These are phyloP conservation scores for Microthyrium microscopicum DNA, from an alignment of 2,329 filamentous ascomycete species.

Conservation along the genomic window DNA sequence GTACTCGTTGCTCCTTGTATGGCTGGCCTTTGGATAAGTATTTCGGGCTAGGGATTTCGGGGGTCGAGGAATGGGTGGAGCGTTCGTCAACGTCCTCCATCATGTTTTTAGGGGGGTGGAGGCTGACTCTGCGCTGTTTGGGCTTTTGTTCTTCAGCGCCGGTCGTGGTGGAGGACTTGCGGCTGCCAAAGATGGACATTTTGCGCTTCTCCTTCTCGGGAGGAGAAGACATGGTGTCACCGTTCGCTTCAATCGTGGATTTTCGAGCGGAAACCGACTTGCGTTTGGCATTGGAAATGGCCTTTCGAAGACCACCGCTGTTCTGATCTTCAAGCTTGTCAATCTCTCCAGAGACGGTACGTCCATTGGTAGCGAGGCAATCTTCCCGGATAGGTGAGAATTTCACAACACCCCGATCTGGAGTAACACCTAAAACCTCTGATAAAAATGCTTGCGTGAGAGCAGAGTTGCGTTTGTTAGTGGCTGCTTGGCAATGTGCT, in stretches of 20 bases:
- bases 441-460: slow-evolving; percentile 61
- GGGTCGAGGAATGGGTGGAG: background rate
- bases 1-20: too few species aligned
- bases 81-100: slow-evolving; percentile 1
- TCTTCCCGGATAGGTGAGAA: slow-evolving; percentile 57
- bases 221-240: slow-evolving; percentile 1
- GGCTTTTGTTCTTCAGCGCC: background rate
- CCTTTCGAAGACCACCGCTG: background rate
- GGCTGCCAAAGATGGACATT: background rate
- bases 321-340: slow-evolving; percentile 19
- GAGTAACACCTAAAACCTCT: slow-evolving; percentile 48
- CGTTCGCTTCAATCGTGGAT: slow-evolving; percentile 3
- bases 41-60: background rate
- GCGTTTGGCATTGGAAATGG: slow-evolving; percentile 7
- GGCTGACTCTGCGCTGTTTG: background rate
- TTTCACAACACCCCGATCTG: slow-evolving; percentile 53
- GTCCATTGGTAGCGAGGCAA: slow-evolving; percentile 53
- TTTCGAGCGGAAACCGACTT: slow-evolving; percentile 5
- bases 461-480: slow-evolving; percentile 67
- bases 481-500: slow-evolving; percentile 50
- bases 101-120: background rate
- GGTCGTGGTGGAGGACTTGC: background rate
- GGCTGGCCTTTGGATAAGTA: background rate
- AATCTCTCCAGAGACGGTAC: slow-evolving; percentile 51
- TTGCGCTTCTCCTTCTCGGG: background rate